phyloP scores from a whole-genome alignment of 768 basidiomycete genomes.

The Vishniacozyma victoriae region DNA sequence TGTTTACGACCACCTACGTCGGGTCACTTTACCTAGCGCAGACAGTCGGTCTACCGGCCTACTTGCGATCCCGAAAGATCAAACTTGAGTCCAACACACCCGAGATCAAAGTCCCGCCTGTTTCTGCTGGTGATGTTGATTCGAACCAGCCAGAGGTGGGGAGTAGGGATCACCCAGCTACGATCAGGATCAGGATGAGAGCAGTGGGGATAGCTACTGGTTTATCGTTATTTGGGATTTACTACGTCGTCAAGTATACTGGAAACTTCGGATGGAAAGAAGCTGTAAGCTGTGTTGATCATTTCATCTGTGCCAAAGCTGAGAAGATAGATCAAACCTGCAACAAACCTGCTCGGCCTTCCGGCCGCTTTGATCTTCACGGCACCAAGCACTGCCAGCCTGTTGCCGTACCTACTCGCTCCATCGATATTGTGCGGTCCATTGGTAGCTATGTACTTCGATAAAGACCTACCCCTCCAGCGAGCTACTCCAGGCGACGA shows the following conservation, averaged over 20 bases:
- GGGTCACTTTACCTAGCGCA: constrained; percentile 68
- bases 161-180: constrained; percentile 67
- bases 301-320: neutral
- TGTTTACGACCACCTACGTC: constrained; percentile 67
- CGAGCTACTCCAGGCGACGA: constrained; percentile 47
- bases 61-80: constrained; percentile 56
- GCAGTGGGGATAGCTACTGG: constrained; percentile 64
- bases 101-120: neutral
- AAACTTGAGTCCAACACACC: constrained; percentile 19
- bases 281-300: constrained; percentile 9
- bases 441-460: constrained; percentile 53
- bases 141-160: constrained; percentile 44
- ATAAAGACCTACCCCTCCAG: constrained; percentile 37
- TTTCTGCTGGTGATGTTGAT: constrained; percentile 8
- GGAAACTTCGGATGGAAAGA: constrained; percentile 15
- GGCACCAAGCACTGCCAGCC: neutral
- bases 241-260: constrained; percentile 28
- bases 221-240: constrained; percentile 56
- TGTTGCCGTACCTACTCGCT: constrained; percentile 57
- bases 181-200: constrained; percentile 70
- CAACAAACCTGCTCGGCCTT: constrained; percentile 11
- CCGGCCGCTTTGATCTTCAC: neutral
- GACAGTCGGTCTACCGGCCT: constrained; percentile 49
- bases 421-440: constrained; percentile 75
- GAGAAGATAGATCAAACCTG: neutral